Evolutionary conservation across 371 early-diverging fungal genomes (phyloP).

Genomic region (Mortierella sp.): DNA sequence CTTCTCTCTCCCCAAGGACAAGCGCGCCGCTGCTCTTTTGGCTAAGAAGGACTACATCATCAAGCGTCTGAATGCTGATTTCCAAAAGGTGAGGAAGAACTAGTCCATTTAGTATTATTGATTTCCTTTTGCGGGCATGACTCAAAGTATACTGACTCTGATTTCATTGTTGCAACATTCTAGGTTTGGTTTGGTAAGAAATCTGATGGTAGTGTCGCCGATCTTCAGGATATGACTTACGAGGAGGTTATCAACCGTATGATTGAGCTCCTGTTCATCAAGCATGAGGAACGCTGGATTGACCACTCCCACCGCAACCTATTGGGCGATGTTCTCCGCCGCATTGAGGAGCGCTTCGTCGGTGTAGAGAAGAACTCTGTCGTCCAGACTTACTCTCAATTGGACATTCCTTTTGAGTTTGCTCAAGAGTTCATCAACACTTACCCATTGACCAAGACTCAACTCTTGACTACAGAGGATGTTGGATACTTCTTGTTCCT

Average conservation of each 20-base stretch:
- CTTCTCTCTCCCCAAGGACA: constrained; percentile 90
- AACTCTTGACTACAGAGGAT: constrained; percentile 93
- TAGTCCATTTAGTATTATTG: not conserved
- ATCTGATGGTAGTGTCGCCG: constrained; percentile 79
- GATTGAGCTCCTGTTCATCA: constrained; percentile 86
- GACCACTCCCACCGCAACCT: constrained; percentile 86
- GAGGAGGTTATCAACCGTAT: constrained; percentile 89
- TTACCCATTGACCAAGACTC: constrained; percentile 82
- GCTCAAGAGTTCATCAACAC: constrained; percentile 82
- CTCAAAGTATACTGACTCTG: not conserved
- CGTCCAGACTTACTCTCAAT: constrained; percentile 79
- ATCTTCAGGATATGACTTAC: constrained; percentile 95
- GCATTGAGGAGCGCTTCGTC: constrained; percentile 94
- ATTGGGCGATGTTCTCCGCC: constrained; percentile 89
- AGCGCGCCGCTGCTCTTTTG: constrained; percentile 83
- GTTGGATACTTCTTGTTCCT: constrained; percentile 89
- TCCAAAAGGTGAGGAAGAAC: constrained; percentile 70
- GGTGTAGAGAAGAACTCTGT: constrained; percentile 65
- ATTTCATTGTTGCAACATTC: constrained; percentile 53
- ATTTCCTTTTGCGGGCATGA: not conserved
- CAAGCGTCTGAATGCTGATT: constrained; percentile 90
- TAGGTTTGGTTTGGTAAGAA: constrained; percentile 95
- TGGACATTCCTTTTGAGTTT: constrained; percentile 78
- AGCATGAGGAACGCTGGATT: constrained; percentile 89
- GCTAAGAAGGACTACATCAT: constrained; percentile 95